Base-by-base conservation (phyloP, 225 moss, liverwort and hornwort genomes). In the Polytrichum commune region DNA sequence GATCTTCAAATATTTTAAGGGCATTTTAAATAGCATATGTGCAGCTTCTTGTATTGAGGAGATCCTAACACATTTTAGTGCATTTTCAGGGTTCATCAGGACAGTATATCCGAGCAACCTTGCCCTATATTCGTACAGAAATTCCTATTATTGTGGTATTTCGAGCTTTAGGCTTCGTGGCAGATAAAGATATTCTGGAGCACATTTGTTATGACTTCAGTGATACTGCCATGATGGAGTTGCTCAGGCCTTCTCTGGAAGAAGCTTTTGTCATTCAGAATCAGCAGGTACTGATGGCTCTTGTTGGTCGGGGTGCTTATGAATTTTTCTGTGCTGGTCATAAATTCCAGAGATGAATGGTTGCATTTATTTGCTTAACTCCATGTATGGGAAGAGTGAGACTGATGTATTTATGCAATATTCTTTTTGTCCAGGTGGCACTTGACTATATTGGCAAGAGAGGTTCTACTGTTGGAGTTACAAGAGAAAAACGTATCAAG, bases 371-470 rank as follows among this genome's bases (percentile, higher is more conserved):
- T 46, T 46, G 13, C 13, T 7, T n/a, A 61, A 23, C 13, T 61
- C 26, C 60, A 61, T 23, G 22, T 13, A n/a, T 18, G n/a, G 7
- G 66, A 67, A 24, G 38, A 53, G 67, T 63, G 28, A 29, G 25
- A 27, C 63, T 29, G 19, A 18, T 56, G 58, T 30, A 22, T 29
- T 56, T 19, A 69, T 16, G 20, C 30, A 19, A n/a, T 73, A 9
- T 35, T 9, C 6, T 32, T 67, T 46, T 62, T 54, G 24, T 35
- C 25, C 74, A 82, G 82, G 98, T 98, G 68, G 98, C 98, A 38
- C 92, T 98, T 27, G 98, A 98, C 79, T 98, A 98, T 82, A 98
- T 98, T 73, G 98, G 98, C 78, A 98, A 98, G 76, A 85, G 98
- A 79, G 98, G 98, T 20, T 95, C 98, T 19, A 98, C 98, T 69